Evolutionary conservation across 2,329 filamentous ascomycete species (phyloP).

Genomic region (Fragosphaeria purpurea): DNA sequence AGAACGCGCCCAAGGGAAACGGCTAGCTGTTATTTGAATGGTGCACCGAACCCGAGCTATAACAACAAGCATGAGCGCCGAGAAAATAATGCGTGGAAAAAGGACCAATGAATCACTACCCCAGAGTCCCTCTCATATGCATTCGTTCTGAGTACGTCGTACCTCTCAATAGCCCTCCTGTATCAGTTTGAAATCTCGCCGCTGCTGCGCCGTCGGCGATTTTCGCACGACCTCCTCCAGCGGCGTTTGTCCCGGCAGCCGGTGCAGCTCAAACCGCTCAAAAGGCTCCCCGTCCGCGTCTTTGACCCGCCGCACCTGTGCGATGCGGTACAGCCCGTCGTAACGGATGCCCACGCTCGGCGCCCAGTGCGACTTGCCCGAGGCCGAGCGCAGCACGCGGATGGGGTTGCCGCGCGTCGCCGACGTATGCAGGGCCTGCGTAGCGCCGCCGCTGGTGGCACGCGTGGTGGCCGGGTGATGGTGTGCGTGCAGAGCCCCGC

Average conservation of each 20-base stretch:
- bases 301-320: background rate
- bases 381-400: slow-evolving; percentile 21
- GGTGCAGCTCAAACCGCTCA: slow-evolving; percentile 15
- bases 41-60: too few relatives aligned
- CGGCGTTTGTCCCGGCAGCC: slow-evolving; percentile 11
- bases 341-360: slow-evolving; percentile 23
- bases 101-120: too few relatives aligned
- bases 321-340: slow-evolving; percentile 25
- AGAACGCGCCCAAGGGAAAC: too few relatives aligned
- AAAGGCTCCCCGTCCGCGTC: slow-evolving; percentile 15
- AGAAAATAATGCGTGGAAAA: too few relatives aligned
- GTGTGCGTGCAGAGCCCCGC: background rate
- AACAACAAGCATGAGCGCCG: too few relatives aligned
- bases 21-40: too few relatives aligned
- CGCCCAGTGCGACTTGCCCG: slow-evolving; percentile 4
- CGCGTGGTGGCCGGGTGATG: background rate
- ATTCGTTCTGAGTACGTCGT: too few relatives aligned
- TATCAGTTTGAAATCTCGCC: slow-evolving; percentile 9
- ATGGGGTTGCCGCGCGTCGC: slow-evolving; percentile 11
- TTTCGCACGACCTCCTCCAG: slow-evolving; percentile 9
- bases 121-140: too few relatives aligned
- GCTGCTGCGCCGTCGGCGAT: slow-evolving; percentile 11
- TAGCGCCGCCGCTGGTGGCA: slow-evolving; percentile 4
- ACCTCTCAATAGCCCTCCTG: slow-evolving; percentile 11
- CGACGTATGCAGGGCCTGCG: slow-evolving; percentile 15